Evolutionary conservation across 2,329 filamentous ascomycete genomes (phyloP).

Genomic region (Ceratocystis huliohia): DNA sequence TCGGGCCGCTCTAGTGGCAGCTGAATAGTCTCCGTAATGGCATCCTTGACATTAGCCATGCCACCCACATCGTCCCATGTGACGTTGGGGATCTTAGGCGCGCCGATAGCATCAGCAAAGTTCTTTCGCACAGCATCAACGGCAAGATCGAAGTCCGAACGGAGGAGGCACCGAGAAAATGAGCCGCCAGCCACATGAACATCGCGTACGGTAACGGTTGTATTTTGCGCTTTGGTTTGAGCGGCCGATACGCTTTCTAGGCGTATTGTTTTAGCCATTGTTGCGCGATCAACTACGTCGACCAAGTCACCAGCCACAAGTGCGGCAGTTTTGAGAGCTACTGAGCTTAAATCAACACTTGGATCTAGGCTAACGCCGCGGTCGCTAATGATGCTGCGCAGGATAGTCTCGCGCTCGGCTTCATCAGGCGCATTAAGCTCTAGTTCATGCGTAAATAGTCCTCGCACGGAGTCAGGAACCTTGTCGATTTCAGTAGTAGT

Average conservation of each 20-base stretch:
- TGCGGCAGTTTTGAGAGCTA: slow-evolving; percentile 90
- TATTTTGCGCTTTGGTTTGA: slow-evolving; percentile 27
- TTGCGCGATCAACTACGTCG: slow-evolving; percentile 83
- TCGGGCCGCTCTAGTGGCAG: slow-evolving; percentile 82
- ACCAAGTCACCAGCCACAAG: slow-evolving; percentile 88
- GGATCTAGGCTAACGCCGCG: slow-evolving; percentile 64
- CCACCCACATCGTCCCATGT: slow-evolving; percentile 94
- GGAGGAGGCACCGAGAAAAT: slow-evolving; percentile 63
- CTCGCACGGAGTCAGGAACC: slow-evolving; percentile 76
- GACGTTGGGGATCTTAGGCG: slow-evolving; percentile 95
- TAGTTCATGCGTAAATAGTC: slow-evolving; percentile 87
- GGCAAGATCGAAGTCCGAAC: slow-evolving; percentile 77
- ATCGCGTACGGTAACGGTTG: slow-evolving; percentile 56
- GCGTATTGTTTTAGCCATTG: slow-evolving; percentile 62
- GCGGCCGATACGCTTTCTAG: slow-evolving; percentile 46
- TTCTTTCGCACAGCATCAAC: slow-evolving; percentile 95
- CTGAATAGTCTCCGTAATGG: slow-evolving; percentile 94
- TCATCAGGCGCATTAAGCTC: slow-evolving; percentile 91
- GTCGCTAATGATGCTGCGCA: slow-evolving; percentile 65
- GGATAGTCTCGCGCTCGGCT: slow-evolving; percentile 75
- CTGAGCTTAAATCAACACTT: slow-evolving; percentile 68
- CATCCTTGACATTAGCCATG: slow-evolving; percentile 85
- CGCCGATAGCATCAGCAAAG: slow-evolving; percentile 93
- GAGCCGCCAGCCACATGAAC: slow-evolving; percentile 80
- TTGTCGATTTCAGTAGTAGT: slow-evolving; percentile 95